A percentile compares a stretch with the other conserved stretches of the same genome.
phyloP scores from a whole-genome alignment of 768 basidiomycete species.

The Boletus reticuloceps region DNA sequence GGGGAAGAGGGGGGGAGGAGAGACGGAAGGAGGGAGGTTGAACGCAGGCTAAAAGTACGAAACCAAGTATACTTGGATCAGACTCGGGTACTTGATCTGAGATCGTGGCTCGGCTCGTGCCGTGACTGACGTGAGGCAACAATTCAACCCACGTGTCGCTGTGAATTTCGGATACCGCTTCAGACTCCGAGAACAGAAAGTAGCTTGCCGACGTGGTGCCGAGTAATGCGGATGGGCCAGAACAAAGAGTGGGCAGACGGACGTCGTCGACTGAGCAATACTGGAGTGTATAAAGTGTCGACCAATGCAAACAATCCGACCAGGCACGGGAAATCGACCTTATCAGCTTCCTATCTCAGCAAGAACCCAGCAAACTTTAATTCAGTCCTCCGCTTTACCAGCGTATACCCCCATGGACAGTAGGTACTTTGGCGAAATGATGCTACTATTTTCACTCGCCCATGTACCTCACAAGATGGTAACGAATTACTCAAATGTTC shows the following conservation, averaged over 20 bases:
- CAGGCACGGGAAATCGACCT: neutral
- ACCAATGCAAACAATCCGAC: no score
- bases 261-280: no score
- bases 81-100: slow-evolving; percentile 22
- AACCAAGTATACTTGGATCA: slow-evolving; percentile 14
- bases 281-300: no score
- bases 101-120: slow-evolving; percentile 27
- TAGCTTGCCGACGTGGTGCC: slow-evolving; percentile 13
- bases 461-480: slow-evolving; percentile 22
- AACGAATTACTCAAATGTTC: slow-evolving; percentile 27
- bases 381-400: slow-evolving; percentile 23
- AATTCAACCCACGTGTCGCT: neutral
- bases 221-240: neutral
- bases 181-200: slow-evolving; percentile 11
- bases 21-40: slow-evolving; percentile 4
- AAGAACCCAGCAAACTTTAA: slow-evolving; percentile 18
- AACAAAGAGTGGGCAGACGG: neutral
- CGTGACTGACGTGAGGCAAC: slow-evolving; percentile 16
- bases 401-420: slow-evolving; percentile 9
- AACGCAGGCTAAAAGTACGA: slow-evolving; percentile 19
- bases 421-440: slow-evolving; percentile 25
- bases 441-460: slow-evolving; percentile 3
- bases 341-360: slow-evolving; percentile 27
- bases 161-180: slow-evolving; percentile 12
- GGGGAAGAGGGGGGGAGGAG: slow-evolving; percentile 3